Base-by-base conservation (phyloP, 371 early-diverging fungal genomes). In the Apophysomyces trapeziformis region DNA sequence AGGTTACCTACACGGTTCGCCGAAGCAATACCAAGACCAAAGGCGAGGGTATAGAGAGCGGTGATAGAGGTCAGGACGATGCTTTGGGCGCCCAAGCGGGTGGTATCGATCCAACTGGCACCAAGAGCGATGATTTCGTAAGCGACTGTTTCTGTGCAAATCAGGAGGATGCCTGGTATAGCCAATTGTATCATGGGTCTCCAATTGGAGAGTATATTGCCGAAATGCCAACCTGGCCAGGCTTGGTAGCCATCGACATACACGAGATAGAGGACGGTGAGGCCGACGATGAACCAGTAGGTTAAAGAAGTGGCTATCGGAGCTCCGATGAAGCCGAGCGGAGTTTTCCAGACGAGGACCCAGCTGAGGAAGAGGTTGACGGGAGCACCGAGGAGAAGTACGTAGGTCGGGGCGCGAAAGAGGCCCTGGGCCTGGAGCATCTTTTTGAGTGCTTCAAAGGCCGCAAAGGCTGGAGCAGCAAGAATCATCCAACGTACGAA, bases 341-440 rank as follows among this genome's bases (percentile, higher is more conserved):
- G 80, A 13, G 79, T 74, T 57, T 85, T 80, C 88, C 88, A 92
- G n/a, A 94, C 93, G 1, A 95, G 69, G 1, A 73, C 36, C 43
- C 89, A 94, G 74, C 89, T 93, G 67, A 89, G 70, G 9, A 89
- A 46, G 0, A 92, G 58, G 67, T 93, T 93, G 64, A 93, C 54
- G 16, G 93, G 93, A 7, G 90, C 70, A 8, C 85, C 87, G 13
- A 91, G 69, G 21, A 88, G 43, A 35, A 90, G 72, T 12, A 94
- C 86, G 60, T 73, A 76, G 14, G 93, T 89, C 50, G 85, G 82
- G 7, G 93, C 93, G 21, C 85, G 80, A 88, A 94, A 93, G 63
- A 90, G 80, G 12, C 92, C 91, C 80, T 95, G 95, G 0, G 91
- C 90, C 64, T 93, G 92, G 18, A 95, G 71, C 69, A 83, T 93